Evolutionary conservation across 139 green algal genomes (phyloP), one percentile per base, ranked within the genome.

Genomic region (Ettlia oleoabundans): DNA sequence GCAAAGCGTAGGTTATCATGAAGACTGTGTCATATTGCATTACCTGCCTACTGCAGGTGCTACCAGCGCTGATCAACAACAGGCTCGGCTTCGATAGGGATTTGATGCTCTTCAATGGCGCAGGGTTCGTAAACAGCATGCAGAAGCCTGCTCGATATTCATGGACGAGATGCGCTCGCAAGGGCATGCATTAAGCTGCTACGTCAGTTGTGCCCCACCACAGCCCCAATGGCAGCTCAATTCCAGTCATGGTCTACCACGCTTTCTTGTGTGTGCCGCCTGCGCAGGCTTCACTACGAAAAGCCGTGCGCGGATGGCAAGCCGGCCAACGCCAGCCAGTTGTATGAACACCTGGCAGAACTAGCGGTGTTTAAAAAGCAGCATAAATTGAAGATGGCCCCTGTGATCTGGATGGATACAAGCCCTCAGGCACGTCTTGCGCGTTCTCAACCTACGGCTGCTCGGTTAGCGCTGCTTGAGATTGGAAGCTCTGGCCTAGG

Each of bases 321-420:
- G 33, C 72, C 72, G 3, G 19, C 13, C 0, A 26, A 47, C 41
- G 61, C 3, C 52, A 74, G 62, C 63, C 38, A 28, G 13, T 58
- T 85, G 55, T 35, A 32, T 10, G 35, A 18, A 0, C 41, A 80
- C 5, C 8, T 61, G 30, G n/a, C n/a, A 6, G 37, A 53, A 4
- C 58, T 68, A n/a, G 40, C 41, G 30, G 41, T 33, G 30, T 72
- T 37, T 30, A 61, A 61, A 58, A 33, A 66, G 53, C 78, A 22
- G 24, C 9, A 80, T n/a, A 19, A 19, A 0, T 30, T 3, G 7
- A 10, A 28, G 43, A 62, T 85, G 72, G 71, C 81, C n/a, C 30
- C n/a, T 41, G 13, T 85, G 9, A 30, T 85, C 3, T 85, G 81
- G 81, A 85, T 85, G 81, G 69, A 81, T 47, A 71, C 47, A 6